Conservation (phyloP, 2,329 filamentous ascomycete species). For the Aspergillus sp. region DNA sequence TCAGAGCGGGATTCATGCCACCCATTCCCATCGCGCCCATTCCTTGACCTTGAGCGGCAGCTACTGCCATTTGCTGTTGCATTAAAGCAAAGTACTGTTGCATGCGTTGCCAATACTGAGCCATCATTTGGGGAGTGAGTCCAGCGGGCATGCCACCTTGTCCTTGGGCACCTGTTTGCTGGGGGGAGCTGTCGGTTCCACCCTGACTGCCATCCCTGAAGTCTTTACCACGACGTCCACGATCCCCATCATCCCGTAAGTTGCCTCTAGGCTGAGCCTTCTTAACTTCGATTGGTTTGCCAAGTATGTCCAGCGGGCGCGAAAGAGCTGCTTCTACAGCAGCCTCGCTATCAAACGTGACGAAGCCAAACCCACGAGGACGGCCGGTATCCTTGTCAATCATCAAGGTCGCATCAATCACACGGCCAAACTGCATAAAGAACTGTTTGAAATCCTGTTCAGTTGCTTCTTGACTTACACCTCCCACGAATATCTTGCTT, state of each 20-base stretch:
- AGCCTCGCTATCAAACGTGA: constrained; percentile 94
- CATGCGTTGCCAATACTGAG: constrained; percentile 97
- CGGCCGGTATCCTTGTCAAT: constrained; percentile 99
- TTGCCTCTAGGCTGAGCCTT: constrained; percentile 95
- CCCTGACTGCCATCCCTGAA: constrained; percentile 42
- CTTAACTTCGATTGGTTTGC: constrained; percentile 97
- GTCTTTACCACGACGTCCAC: constrained; percentile 48
- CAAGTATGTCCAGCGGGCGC: constrained; percentile 83
- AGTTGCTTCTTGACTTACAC: constrained; percentile 94
- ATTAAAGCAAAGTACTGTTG: constrained; percentile 95
- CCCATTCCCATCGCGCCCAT: constrained; percentile 59
- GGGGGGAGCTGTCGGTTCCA: constrained; percentile 39
- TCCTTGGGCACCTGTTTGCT: constrained; percentile 48
- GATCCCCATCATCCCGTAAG: constrained; percentile 82
- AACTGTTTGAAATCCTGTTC: constrained; percentile 96
- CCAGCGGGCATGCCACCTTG: constrained; percentile 51
- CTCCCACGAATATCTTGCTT: constrained; percentile 97
- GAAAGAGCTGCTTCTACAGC: constrained; percentile 90
- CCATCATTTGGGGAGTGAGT: constrained; percentile 97
- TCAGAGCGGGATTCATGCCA: constrained; percentile 72
- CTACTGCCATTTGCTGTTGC: constrained; percentile 79
- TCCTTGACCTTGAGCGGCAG: constrained; percentile 43
- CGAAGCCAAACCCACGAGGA: constrained; percentile 93
- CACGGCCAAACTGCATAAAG: constrained; percentile 93
- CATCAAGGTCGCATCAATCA: constrained; percentile 97